Evolutionary conservation across 1,139 yeast genomes (phyloP).

Genomic region (Yamadazyma buinensis): DNA sequence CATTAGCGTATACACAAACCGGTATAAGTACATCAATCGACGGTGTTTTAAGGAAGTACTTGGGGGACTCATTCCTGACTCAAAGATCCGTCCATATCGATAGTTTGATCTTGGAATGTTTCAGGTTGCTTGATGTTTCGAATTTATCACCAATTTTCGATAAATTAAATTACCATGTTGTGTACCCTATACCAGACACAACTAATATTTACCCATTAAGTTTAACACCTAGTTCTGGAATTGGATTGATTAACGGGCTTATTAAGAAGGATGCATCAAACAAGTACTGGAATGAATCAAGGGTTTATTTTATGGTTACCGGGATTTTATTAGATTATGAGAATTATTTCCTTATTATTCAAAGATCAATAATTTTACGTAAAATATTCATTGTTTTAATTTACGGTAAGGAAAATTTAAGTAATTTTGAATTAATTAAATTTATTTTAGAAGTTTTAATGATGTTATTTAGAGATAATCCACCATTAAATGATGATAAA

Average conservation of each 20-base stretch:
- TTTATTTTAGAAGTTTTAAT: background rate
- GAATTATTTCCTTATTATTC: conserved; percentile 17
- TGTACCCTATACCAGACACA: background rate
- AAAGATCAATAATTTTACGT: conserved; percentile 15
- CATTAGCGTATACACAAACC: conserved; percentile 42
- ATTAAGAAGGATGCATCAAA: conserved; percentile 16
- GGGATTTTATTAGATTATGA: conserved; percentile 5
- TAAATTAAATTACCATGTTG: background rate
- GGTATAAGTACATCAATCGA: conserved; percentile 41
- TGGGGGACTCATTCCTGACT: conserved; percentile 13
- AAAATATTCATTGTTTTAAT: conserved; percentile 36
- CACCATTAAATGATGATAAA: too few species aligned
- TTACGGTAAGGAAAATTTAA: conserved; percentile 18
- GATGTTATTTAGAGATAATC: too few species aligned
- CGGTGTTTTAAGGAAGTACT: conserved; percentile 13
- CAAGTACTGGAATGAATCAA: conserved; percentile 33
- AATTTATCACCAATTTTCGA: conserved; percentile 8
- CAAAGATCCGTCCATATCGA: conserved; percentile 18
- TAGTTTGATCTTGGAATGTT: conserved; percentile 19
- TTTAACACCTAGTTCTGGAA: conserved; percentile 26
- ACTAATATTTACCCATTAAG: conserved; percentile 7
- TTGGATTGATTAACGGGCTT: conserved; percentile 18
- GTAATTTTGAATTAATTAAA: conserved; percentile 12
- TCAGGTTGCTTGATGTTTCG: conserved; percentile 41
- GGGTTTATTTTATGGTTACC: background rate